Evolutionary conservation across 1,139 yeast species (phyloP), one percentile per base, ranked within the genome.

Genomic region (Geotrichum europaeum): DNA sequence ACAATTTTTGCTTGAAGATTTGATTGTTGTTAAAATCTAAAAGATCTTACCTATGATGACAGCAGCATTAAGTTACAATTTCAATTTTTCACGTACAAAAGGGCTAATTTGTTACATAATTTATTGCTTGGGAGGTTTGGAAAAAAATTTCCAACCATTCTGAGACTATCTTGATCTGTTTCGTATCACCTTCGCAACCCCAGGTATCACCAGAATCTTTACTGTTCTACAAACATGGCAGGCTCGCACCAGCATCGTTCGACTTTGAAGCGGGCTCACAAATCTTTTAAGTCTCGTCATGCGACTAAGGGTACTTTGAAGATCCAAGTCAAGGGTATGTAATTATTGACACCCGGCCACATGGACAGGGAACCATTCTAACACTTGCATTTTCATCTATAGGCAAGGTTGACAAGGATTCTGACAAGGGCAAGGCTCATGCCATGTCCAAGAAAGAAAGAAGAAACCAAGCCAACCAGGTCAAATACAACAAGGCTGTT

Each of bases 221-320:
- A 18, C 6, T 2, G 13, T 34, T 36, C 7, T 18, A 13, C 32
- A 7, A 59, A 18, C 5, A 62, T 62, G 64, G 62, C 61, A 30
- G 64, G 60, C 40, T 53, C 59, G 43, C 87, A 85, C 70, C 84
- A 89, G 20, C 97, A 92, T 72, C 82, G 97, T 72, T 80, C 94
- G 20, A 84, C 96, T 10, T 78, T 88, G 60, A 92, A 90, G 75
- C 86, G 86, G 73, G 85, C 85, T 59, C 96, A 92, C 69, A 94
- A 94, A 76, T 82, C 94, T 12, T 94, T 90, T 81, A 94, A 94
- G 72, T 84, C 96, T 7, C 87, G 85, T 70, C 98, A 94, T 78
- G 84, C 97, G 24, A 83, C 96, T n/a, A 94, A 94, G 72, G 89
- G 97, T 61, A 84, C 91, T 59, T 73, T 91, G 69, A 92, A 90